phyloP scores from a whole-genome alignment of 306 rosid genomes.

The Begonia masoniana region DNA sequence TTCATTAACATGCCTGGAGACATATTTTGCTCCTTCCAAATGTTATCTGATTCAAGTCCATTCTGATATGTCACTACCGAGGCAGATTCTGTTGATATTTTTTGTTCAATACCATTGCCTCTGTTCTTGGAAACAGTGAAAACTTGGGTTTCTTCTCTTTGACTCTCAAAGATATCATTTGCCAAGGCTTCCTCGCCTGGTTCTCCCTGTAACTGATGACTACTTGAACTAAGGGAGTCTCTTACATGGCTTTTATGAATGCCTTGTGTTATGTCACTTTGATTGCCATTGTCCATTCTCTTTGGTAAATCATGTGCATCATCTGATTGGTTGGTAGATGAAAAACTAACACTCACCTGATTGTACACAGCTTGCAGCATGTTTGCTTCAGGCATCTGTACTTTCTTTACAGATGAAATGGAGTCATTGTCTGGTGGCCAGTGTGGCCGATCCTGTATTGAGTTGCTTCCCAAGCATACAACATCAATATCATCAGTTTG shows the following conservation, averaged over 20 bases:
- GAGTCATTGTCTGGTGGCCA: constrained; percentile 22
- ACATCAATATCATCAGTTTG: constrained; percentile 39
- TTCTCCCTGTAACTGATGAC: constrained; percentile 17
- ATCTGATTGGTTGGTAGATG: constrained; percentile 19
- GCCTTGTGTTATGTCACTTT: constrained; percentile 18
- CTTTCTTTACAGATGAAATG: constrained; percentile 31
- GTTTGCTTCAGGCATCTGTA: constrained; percentile 33
- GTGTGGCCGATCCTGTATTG: constrained; percentile 52
- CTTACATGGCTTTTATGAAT: constrained; percentile 18
- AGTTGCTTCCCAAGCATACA: constrained; percentile 48
- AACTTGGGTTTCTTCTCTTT: constrained; percentile 23
- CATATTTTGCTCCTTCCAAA: constrained; percentile 10
- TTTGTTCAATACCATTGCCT: constrained; percentile 24
- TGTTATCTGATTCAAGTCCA: constrained; percentile 9
- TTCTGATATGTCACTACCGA: constrained; percentile 16
- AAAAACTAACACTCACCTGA: constrained; percentile 10
- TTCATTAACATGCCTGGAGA: constrained; percentile 12
- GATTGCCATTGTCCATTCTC: constrained; percentile 21
- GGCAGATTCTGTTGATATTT: constrained; percentile 36
- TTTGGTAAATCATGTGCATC: constrained; percentile 11
- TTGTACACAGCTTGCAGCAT: constrained; percentile 24
- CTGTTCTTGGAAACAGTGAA: constrained; percentile 27
- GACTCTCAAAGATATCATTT: constrained; percentile 28
- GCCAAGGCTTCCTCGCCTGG: constrained; percentile 26
- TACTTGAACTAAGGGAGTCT: constrained; percentile 21